Base-by-base conservation (phyloP, 169 alveolate species). In the Eimeria maxima region DNA sequence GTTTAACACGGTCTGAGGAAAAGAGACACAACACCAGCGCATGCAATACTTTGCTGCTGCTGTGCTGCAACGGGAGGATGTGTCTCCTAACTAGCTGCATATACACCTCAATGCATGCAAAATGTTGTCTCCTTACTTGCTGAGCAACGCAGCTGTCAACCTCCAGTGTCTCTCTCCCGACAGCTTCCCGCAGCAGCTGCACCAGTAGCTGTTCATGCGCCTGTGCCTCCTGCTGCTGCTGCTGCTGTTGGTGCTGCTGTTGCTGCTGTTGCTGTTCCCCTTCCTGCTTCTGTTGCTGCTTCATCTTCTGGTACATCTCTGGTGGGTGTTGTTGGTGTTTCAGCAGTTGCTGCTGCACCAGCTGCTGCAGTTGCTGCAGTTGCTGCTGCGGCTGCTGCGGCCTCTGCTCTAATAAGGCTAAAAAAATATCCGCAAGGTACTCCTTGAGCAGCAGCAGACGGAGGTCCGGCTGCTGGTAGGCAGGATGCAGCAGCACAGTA, bases 381-480 rank as follows among this genome's bases (percentile, higher is more conserved):
- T 60, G 93, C 93, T 84, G 80, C 78, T 84, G 93, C 93, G 55
- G 93, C 93, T n/a, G 74, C 93, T 84, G 93, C 13, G 93, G 78
- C 57, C 84, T 33, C 83, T 91, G 95, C 55, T 60, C 90, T 65
- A 83, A 65, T 7, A 38, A 57, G 20, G 92, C 96, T 22, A 71
- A 71, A 44, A 80, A 18, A 45, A 95, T 20, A 78, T 45, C 73
- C 22, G 95, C 94, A 27, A 95, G 69, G 42, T 65, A 47, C 86
- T 33, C 65, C 10, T 93, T 29, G n/a, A 95, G 47, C 90, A 95
- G 96, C 74, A 78, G 80, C 42, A 95, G 24, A 33, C 96, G 90
- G 44, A 67, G 16, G 71, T 95, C 97, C 22, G 97, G 97, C 74
- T 80, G 94, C 78, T 95, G 97, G 65, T 71, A 95, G 57, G 76